phyloP scores from a whole-genome alignment of 495 filamentous ascomycete genomes.

The Xylaria curta region DNA sequence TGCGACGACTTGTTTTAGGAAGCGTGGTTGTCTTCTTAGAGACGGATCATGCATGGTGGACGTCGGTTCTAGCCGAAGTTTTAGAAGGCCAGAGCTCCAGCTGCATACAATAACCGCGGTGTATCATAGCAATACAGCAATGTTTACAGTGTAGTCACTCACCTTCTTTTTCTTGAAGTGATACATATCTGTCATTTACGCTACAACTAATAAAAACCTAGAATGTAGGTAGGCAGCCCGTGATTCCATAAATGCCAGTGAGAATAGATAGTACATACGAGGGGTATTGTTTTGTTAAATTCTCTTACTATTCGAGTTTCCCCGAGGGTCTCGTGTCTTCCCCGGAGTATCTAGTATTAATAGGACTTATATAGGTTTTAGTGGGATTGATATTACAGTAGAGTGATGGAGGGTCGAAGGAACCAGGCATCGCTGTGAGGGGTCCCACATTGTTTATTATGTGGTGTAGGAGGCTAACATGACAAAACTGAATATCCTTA shows the following conservation, averaged over 20 bases:
- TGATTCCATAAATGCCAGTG: too few species aligned
- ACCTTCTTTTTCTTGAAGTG: not conserved
- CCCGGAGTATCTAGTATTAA: not conserved
- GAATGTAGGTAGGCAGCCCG: not conserved
- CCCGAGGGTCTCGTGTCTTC: not conserved
- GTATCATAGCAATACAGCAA: slow-evolving; percentile 25
- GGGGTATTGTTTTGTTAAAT: not conserved
- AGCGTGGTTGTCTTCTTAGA: not conserved
- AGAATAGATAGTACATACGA: not conserved
- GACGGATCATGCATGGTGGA: not conserved
- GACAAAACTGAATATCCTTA: not conserved
- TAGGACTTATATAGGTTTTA: not conserved
- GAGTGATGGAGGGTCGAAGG: not conserved
- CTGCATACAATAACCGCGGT: slow-evolving; percentile 2
- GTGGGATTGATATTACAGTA: not conserved
- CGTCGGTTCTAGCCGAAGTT: not conserved
- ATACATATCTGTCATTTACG: not conserved
- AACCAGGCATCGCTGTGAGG: not conserved
- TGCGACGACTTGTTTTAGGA: not conserved
- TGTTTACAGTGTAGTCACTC: not conserved
- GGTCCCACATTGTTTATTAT: not conserved
- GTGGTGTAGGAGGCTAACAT: not conserved
- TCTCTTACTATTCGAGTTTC: not conserved
- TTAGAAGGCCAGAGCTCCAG: not conserved
- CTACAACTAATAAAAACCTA: not conserved